Conservation (phyloP, 2,329 filamentous ascomycete species). For the Didymella pinodella region DNA sequence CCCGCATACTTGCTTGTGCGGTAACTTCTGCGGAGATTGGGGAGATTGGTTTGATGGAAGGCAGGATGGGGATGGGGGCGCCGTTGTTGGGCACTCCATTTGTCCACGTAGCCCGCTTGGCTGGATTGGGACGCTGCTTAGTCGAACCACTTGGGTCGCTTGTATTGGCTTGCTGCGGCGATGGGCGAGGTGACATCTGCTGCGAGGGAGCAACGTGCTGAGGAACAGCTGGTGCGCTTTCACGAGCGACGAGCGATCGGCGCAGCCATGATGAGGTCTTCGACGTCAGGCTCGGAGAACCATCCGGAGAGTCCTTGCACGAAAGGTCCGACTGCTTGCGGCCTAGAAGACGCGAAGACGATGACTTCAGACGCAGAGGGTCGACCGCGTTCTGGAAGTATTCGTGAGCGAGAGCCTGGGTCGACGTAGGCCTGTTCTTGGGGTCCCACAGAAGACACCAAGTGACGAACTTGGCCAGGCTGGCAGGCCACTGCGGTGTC, state of each 20-base stretch:
- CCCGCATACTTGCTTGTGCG: conserved; percentile 79
- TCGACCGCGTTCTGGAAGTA: conserved; percentile 94
- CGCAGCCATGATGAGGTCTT: conserved; percentile 95
- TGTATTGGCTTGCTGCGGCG: conserved; percentile 55
- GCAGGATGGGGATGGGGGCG: conserved; percentile 93
- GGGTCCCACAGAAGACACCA: conserved; percentile 99
- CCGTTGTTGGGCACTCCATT: conserved; percentile 77
- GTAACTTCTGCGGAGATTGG: conserved; percentile 94
- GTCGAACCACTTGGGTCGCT: conserved; percentile 54
- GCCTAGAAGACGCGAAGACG: conserved; percentile 81
- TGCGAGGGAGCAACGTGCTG: conserved; percentile 52
- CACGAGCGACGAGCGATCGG: conserved; percentile 86
- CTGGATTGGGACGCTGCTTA: conserved; percentile 66
- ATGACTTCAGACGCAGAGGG: conserved; percentile 89
- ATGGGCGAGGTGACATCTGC: conserved; percentile 53
- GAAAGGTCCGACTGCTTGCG: conserved; percentile 89
- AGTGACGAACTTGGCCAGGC: conserved; percentile 90
- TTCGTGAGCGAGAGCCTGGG: conserved; percentile 92
- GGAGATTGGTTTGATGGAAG: conserved; percentile 92
- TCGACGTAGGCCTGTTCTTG: conserved; percentile 86
- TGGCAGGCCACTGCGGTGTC: conserved; percentile 87
- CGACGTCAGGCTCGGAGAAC: conserved; percentile 68
- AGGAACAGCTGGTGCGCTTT: conserved; percentile 68
- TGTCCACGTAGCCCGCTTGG: conserved; percentile 92
- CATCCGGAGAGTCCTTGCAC: conserved; percentile 64